Conservation (phyloP, 495 filamentous ascomycete genomes). For the Recurvomyces mirabilis region DNA sequence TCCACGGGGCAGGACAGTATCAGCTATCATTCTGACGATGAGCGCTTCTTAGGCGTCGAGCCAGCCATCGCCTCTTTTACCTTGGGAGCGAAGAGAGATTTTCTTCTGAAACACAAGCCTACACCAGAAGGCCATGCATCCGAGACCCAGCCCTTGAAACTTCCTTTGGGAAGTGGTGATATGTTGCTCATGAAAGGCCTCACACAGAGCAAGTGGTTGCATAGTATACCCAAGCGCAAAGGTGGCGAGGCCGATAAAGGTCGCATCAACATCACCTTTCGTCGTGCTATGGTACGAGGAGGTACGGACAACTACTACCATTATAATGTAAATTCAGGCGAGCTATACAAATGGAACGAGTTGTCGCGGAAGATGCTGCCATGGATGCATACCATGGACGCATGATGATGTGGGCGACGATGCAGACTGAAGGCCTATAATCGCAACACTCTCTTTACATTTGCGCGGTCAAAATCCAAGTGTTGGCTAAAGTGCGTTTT, state of each 20-base stretch:
- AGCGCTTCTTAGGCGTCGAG: conserved; percentile 54
- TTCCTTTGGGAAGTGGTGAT: conserved; percentile 52
- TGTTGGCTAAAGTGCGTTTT: too few relatives aligned
- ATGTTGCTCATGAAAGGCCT: conserved; percentile 61
- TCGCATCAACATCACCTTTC: conserved; percentile 66
- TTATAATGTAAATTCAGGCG: conserved; percentile 64
- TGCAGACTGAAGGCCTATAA: too few relatives aligned
- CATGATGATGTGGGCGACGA: too few relatives aligned
- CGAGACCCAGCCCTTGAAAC: conserved; percentile 40
- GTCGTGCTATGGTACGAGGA: conserved; percentile 48
- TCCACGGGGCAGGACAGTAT: conserved; percentile 58
- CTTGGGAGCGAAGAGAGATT: conserved; percentile 54
- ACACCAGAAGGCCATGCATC: conserved; percentile 15
- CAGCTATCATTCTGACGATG: conserved; percentile 64
- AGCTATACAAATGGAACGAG: conserved; percentile 51
- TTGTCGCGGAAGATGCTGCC: conserved; percentile 42
- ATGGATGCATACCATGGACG: conserved; percentile 25
- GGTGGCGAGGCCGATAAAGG: conserved; percentile 45
- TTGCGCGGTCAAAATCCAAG: too few relatives aligned
- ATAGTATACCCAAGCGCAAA: conserved; percentile 62
- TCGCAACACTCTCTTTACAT: too few relatives aligned
- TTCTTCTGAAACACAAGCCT: conserved; percentile 61
- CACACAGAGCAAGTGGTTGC: conserved; percentile 62
- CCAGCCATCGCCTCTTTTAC: conserved; percentile 63
- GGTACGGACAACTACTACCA: conserved; percentile 63